Evolutionary conservation across 2,329 filamentous ascomycete species (phyloP), one percentile per base, ranked within the genome.

Genomic region (Truncatella angustata): DNA sequence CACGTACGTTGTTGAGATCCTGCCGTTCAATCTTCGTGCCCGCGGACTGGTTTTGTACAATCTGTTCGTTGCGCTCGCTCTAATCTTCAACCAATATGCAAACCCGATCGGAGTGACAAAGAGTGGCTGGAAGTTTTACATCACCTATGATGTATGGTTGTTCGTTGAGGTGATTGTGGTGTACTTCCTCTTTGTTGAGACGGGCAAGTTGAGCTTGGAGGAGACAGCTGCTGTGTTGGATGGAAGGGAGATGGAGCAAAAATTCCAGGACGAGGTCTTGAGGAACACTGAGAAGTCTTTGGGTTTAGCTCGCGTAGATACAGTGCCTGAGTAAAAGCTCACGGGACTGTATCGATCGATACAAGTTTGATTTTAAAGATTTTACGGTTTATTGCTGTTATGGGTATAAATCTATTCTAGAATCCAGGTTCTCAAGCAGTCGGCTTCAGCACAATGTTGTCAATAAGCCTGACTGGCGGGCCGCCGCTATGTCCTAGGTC

Each of bases 381-480:
- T n/a, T n/a, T n/a, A n/a, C n/a, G n/a, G n/a, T n/a, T n/a, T n/a
- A n/a, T n/a, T n/a, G n/a, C n/a, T n/a, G n/a, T 32, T 32, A 16
- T 16, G 28, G 16, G 18, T 36, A 26, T 37, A 51, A 54, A 48
- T 53, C 42, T 56, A 56, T 21, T 58, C 51, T 56, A 57, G 12
- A 14, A 42, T 50, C 23, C 21, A 4, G 6, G 34, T 12, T 9
- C 28, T 26, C 37, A 30, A 54, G 46, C 54, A 37, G 56, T 57
- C 0, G 80, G 75, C 60, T 78, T 72, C 30, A 93, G 67, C 50
- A 96, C 86, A 58, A 97, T 86, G 64, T 99, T 99, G 66, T 99
- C 94, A 67, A 99, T 97, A 70, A 99, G 73, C 56, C 94, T 80
- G 44, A 99, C 94, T 1, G 85, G 68, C 14, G 90, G 89, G 1